Percentiles rank a stretch among this genome's conserved stretches.
These are phyloP conservation scores for Lasiodiplodia hormozganensis DNA, from an alignment of 2,329 filamentous ascomycete species.

Conservation along the genomic window DNA sequence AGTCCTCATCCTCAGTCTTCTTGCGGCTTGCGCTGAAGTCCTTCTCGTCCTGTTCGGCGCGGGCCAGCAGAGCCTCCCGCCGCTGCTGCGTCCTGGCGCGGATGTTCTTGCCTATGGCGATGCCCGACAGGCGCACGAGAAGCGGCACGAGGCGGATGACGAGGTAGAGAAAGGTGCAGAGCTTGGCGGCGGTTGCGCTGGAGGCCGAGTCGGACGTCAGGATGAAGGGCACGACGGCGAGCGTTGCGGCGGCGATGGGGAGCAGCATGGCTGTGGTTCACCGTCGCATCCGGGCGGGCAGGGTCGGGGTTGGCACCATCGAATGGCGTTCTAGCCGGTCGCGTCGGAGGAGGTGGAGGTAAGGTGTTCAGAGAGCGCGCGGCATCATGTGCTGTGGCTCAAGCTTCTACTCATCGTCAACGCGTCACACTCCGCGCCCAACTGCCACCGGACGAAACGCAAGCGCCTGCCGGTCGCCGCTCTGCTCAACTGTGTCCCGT, in stretches of 20 bases:
- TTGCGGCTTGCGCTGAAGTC: conserved; percentile 34
- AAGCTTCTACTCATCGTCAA: conserved; percentile 19
- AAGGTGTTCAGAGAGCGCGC: conserved; percentile 27
- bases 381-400: conserved; percentile 30
- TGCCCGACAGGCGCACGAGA: conserved; percentile 39
- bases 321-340: neutral
- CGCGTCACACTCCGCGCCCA: neutral
- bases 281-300: conserved; percentile 21
- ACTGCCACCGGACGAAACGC: neutral
- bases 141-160: conserved; percentile 38
- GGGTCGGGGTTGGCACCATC: conserved; percentile 18
- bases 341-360: conserved; percentile 7
- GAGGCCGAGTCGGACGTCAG: conserved; percentile 30
- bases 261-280: conserved; percentile 31
- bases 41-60: conserved; percentile 42
- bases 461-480: neutral
- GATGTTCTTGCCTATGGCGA: conserved; percentile 40
- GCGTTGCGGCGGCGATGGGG: conserved; percentile 28
- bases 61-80: conserved; percentile 43
- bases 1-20: conserved; percentile 64
- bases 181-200: conserved; percentile 21
- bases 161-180: conserved; percentile 31
- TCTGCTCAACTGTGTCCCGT: neutral
- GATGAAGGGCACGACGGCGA: conserved; percentile 39
- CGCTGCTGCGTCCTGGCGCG: conserved; percentile 42